Conservation (phyloP, 164 flowering plant species). For the Tetracentron sinense region DNA sequence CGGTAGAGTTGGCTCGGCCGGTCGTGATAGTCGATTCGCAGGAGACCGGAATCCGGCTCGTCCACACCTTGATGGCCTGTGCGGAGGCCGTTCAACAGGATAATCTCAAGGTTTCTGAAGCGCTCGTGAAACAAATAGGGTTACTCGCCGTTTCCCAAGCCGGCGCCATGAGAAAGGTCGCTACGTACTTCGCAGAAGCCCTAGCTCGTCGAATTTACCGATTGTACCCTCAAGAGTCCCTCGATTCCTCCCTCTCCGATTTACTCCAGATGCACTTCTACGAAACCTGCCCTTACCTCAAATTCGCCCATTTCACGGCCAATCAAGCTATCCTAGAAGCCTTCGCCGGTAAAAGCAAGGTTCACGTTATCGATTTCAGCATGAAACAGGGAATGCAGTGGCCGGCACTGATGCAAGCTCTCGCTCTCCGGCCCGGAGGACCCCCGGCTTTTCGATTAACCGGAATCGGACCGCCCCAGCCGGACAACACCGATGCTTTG, state of each 20-base stretch:
- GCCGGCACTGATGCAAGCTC: too few species aligned
- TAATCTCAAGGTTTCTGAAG: conserved; percentile 47
- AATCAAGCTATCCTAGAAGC: too few species aligned
- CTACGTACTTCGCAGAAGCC: too few species aligned
- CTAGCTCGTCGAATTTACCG: too few species aligned
- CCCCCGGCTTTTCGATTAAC: conserved; percentile 30
- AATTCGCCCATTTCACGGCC: conserved; percentile 91
- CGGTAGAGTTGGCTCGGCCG: conserved; percentile 22
- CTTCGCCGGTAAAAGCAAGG: conserved; percentile 43
- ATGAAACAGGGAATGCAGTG: too few species aligned
- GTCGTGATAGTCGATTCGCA: conserved; percentile 56
- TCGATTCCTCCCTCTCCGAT: conserved; percentile 23
- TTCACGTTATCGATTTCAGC: too few species aligned
- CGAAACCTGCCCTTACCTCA: too few species aligned
- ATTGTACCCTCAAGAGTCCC: conserved; percentile 25
- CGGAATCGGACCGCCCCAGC: too few species aligned
- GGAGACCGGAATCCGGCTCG: too few species aligned
- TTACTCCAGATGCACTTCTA: conserved; percentile 30
- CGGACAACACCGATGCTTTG: too few species aligned
- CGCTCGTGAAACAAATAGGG: conserved; percentile 64
- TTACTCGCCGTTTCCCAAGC: conserved; percentile 59
- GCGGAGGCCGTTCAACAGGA: conserved; percentile 64
- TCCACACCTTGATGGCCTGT: conserved; percentile 77
- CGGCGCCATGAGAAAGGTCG: conserved; percentile 67
- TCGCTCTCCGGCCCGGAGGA: conserved; percentile 29